phyloP scores from a whole-genome alignment of 257 asterid genomes.

The Salvia hispanica region DNA sequence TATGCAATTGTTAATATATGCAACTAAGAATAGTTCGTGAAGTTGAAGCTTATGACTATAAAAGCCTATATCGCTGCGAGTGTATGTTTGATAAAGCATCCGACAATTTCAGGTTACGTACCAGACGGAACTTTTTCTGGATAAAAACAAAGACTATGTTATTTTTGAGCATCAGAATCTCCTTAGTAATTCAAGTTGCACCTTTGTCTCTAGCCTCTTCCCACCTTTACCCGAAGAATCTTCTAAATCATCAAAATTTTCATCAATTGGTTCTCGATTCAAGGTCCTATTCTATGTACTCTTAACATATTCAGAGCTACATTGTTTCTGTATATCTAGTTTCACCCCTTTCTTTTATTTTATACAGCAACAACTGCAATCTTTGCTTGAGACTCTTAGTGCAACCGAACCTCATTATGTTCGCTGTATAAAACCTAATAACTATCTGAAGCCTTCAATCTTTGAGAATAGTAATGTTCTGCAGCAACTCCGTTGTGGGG shows the following conservation, averaged over 20 bases:
- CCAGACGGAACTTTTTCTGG: constrained; percentile 81
- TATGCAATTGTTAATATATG: constrained; percentile 44
- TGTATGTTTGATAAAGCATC: constrained; percentile 35
- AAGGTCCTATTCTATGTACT: constrained; percentile 50
- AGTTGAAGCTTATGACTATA: constrained; percentile 9
- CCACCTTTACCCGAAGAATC: constrained; percentile 83
- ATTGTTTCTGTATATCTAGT: constrained; percentile 22
- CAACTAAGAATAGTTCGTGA: constrained; percentile 8
- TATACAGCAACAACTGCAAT: constrained; percentile 83
- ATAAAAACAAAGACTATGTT: constrained; percentile 89
- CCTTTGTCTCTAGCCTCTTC: constrained; percentile 75
- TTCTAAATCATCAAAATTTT: constrained; percentile 77
- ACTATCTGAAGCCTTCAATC: constrained; percentile 74
- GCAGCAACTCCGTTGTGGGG: constrained; percentile 97
- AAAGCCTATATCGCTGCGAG: constrained; percentile 20
- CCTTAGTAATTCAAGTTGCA: constrained; percentile 71
- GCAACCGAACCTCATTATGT: constrained; percentile 86
- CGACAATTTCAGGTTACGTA: constrained; percentile 72
- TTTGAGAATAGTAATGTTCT: constrained; percentile 81
- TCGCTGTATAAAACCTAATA: constrained; percentile 91
- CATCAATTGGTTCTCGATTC: constrained; percentile 85
- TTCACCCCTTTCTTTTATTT: constrained; percentile 33
- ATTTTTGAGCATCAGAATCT: constrained; percentile 90
- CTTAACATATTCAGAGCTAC: constrained; percentile 20
- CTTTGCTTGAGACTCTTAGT: constrained; percentile 82